Conservation (phyloP, 2,329 filamentous ascomycete genomes). For the Pyricularia sp. region DNA sequence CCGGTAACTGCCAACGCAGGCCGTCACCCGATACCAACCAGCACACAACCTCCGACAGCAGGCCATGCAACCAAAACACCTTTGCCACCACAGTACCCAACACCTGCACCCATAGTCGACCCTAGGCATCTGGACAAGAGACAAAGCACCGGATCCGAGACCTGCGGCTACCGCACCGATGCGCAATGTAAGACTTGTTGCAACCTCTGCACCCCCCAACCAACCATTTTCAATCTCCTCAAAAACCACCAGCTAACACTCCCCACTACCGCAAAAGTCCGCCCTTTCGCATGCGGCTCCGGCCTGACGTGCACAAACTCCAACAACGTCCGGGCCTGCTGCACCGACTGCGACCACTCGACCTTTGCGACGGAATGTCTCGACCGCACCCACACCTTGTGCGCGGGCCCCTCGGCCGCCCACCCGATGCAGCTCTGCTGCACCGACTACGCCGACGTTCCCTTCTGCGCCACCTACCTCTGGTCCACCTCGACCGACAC, state of each 20-base stretch:
- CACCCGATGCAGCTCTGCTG: slow-evolving; percentile 4
- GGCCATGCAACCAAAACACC: not conserved
- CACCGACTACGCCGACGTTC: slow-evolving; percentile 2
- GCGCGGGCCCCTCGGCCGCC: not conserved
- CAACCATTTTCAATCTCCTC: too few relatives aligned
- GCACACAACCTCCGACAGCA: not conserved
- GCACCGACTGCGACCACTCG: slow-evolving; percentile 1
- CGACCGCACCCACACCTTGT: not conserved
- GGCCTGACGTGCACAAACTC: slow-evolving; percentile 5
- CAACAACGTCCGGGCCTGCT: slow-evolving; percentile 2
- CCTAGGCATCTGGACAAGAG: not conserved
- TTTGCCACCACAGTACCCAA: not conserved
- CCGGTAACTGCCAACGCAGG: not conserved
- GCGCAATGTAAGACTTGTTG: slow-evolving; percentile 1
- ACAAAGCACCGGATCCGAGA: not conserved
- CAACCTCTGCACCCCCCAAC: too few relatives aligned
- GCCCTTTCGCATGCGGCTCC: slow-evolving; percentile 1
- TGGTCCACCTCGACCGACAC: slow-evolving; percentile 4
- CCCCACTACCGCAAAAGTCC: not conserved
- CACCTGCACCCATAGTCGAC: not conserved
- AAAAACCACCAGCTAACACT: not conserved
- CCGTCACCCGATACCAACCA: not conserved
- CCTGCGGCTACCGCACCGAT: slow-evolving; percentile 1
- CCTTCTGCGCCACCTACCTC: slow-evolving; percentile 4
- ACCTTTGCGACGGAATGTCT: slow-evolving; percentile 1